Percentiles rank a stretch among this genome's conserved stretches.
phyloP scores from a whole-genome alignment of 176 grass and related monocot genomes.

The Lolium perenne region DNA sequence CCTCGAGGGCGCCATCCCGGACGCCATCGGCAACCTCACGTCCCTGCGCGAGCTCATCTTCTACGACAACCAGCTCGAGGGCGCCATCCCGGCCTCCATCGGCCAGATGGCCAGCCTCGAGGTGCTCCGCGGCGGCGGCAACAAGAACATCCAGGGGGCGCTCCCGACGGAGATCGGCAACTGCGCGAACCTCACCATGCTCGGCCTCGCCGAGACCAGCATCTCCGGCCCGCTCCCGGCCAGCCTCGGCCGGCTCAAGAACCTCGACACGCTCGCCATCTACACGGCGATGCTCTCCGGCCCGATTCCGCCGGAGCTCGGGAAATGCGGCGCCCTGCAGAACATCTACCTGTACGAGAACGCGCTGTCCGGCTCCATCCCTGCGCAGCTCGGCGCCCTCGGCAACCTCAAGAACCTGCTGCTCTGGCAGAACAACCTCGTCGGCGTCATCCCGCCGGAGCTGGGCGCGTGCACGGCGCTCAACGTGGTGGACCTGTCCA shows the following conservation, averaged over 20 bases:
- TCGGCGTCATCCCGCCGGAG: constrained; percentile 86
- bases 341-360: no score
- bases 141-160: constrained; percentile 72
- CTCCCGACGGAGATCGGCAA: constrained; percentile 68
- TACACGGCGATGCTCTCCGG: constrained; percentile 80
- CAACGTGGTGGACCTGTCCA: constrained; percentile 67
- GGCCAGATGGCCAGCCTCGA: constrained; percentile 56
- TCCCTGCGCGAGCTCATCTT: constrained; percentile 62
- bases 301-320: constrained; percentile 68
- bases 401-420: constrained; percentile 65
- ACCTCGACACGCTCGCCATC: constrained; percentile 68
- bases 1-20: constrained; percentile 69
- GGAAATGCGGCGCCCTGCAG: no score
- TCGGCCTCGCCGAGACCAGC: constrained; percentile 83
- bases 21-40: constrained; percentile 65
- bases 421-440: constrained; percentile 85
- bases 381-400: constrained; percentile 66
- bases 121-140: constrained; percentile 69
- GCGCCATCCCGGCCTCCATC: constrained; percentile 62
- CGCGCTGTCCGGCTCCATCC: constrained; percentile 69
- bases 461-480: constrained; percentile 58
- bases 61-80: constrained; percentile 88
- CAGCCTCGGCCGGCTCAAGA: constrained; percentile 60
- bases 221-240: constrained; percentile 68
- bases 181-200: constrained; percentile 66